Conservation (phyloP, 176 grass and related monocot genomes). For the Otatea glauca region DNA sequence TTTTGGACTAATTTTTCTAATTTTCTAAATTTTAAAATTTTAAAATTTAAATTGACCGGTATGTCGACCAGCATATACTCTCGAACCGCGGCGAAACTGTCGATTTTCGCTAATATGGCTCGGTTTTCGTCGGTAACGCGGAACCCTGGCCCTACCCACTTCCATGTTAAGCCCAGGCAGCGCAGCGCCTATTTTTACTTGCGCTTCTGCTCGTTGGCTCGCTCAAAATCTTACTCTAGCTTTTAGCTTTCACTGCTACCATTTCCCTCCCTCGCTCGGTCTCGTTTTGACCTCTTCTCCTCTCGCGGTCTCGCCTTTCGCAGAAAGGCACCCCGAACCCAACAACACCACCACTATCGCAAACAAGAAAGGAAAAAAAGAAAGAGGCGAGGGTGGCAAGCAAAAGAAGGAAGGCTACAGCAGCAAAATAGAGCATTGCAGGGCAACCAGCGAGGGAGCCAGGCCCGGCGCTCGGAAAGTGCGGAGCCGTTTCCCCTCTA, state of each 20-base stretch:
- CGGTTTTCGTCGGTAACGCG: too few species aligned
- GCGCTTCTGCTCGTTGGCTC: not conserved
- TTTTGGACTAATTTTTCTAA: too few species aligned
- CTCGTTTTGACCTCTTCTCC: not conserved
- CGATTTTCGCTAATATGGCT: too few species aligned
- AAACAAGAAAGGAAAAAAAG: slow-evolving; percentile 38
- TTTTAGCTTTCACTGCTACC: slow-evolving; percentile 68
- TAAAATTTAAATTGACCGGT: too few species aligned
- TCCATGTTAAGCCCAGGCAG: too few species aligned
- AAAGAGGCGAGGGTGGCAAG: slow-evolving; percentile 32
- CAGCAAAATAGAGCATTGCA: not conserved
- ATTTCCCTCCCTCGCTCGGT: not conserved
- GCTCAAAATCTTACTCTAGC: not conserved
- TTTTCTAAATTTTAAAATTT: too few species aligned
- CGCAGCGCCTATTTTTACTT: slow-evolving; percentile 55
- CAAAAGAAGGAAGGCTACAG: slow-evolving; percentile 17
- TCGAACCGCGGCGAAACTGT: too few species aligned
- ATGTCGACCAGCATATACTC: too few species aligned
- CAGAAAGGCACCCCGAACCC: slow-evolving; percentile 61
- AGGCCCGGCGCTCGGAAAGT: slow-evolving; percentile 65
- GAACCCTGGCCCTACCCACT: too few species aligned
- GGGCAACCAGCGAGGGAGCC: slow-evolving; percentile 14
- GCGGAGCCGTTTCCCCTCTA: slow-evolving; percentile 62
- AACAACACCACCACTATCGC: not conserved
- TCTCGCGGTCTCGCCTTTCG: slow-evolving; percentile 36